Evolutionary conservation across 352 stramenopile species (phyloP).

Genomic region (Phytophthora palmivora): DNA sequence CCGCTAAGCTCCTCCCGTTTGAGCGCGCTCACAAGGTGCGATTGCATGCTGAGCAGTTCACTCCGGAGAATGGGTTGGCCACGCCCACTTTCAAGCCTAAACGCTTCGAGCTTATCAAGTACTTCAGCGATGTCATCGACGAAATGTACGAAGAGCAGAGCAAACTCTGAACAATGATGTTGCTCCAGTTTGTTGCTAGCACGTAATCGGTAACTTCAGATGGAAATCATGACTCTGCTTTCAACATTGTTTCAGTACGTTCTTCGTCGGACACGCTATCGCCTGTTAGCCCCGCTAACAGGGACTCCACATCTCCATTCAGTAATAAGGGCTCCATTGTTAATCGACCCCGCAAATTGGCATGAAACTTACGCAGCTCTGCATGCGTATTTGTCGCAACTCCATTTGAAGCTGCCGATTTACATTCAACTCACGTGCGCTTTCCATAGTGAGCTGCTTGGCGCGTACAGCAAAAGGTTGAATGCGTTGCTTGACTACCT

Average conservation of each 20-base stretch:
- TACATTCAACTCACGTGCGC: conserved; percentile 47
- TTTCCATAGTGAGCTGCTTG: conserved; percentile 65
- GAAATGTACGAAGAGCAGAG: conserved; percentile 59
- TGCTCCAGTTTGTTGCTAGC: conserved; percentile 10
- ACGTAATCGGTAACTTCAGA: conserved; percentile 9
- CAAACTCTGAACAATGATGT: conserved; percentile 32
- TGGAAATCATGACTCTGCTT: conserved; percentile 6
- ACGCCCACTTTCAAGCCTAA: conserved; percentile 98
- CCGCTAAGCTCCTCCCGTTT: conserved; percentile 89
- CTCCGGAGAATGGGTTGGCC: conserved; percentile 90
- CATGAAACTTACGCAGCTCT: conserved; percentile 51
- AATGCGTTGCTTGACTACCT: conserved; percentile 58
- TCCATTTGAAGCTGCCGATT: conserved; percentile 70
- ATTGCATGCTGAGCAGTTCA: conserved; percentile 89
- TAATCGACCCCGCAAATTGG: conserved; percentile 48
- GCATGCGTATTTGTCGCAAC: conserved; percentile 42
- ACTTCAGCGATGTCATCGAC: conserved; percentile 58
- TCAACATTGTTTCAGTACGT: not conserved
- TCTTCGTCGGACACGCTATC: conserved; percentile 16
- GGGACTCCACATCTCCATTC: conserved; percentile 49
- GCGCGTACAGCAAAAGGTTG: conserved; percentile 69
- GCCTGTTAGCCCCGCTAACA: conserved; percentile 35
- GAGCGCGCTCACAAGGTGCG: conserved; percentile 92
- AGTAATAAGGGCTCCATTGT: conserved; percentile 64
- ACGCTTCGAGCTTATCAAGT: conserved; percentile 67